phyloP scores from a whole-genome alignment of 257 asterid genomes.

The Scutellaria minor region DNA sequence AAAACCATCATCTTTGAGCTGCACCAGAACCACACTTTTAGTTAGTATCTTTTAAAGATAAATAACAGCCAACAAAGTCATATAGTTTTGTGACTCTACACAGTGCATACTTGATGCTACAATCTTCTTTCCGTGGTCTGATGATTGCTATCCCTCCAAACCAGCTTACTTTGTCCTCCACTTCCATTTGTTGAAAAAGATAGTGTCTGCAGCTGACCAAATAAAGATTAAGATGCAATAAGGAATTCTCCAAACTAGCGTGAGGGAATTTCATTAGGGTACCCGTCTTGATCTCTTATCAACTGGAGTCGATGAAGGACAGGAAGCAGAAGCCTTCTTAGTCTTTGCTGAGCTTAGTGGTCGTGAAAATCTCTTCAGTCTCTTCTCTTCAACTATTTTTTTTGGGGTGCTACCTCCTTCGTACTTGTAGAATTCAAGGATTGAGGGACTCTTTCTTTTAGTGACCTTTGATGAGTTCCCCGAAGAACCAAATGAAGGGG shows the following conservation, averaged over 20 bases:
- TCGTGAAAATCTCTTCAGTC: conserved; percentile 52
- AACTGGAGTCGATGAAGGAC: conserved; percentile 66
- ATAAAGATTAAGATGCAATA: conserved; percentile 32
- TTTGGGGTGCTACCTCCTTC: conserved; percentile 58
- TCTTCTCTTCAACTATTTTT: conserved; percentile 56
- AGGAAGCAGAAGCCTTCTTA: conserved; percentile 53
- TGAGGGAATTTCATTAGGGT: conserved; percentile 36
- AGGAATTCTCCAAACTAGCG: conserved; percentile 24
- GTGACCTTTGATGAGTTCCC: conserved; percentile 50
- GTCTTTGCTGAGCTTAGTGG: conserved; percentile 51
- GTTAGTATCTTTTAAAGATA: conserved; percentile 28
- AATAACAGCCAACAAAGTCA: conserved; percentile 27
- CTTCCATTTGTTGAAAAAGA: conserved; percentile 76
- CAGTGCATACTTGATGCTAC: conserved; percentile 36
- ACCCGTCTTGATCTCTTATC: conserved; percentile 92
- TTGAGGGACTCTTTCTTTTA: conserved; percentile 86
- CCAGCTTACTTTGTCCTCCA: conserved; percentile 87
- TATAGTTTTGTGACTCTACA: conserved; percentile 26
- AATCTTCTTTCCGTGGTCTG: conserved; percentile 50
- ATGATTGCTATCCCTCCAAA: conserved; percentile 68
- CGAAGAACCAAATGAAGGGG: conserved; percentile 53
- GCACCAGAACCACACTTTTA: conserved; percentile 38
- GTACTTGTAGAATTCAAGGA: conserved; percentile 76
- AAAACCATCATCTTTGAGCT: conserved; percentile 37
- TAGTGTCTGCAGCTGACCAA: conserved; percentile 66